A percentile compares a stretch with the other conserved stretches of the same genome.
Evolutionary conservation across 106 monocot species (phyloP).

Genomic region (Agapanthus africanus): DNA sequence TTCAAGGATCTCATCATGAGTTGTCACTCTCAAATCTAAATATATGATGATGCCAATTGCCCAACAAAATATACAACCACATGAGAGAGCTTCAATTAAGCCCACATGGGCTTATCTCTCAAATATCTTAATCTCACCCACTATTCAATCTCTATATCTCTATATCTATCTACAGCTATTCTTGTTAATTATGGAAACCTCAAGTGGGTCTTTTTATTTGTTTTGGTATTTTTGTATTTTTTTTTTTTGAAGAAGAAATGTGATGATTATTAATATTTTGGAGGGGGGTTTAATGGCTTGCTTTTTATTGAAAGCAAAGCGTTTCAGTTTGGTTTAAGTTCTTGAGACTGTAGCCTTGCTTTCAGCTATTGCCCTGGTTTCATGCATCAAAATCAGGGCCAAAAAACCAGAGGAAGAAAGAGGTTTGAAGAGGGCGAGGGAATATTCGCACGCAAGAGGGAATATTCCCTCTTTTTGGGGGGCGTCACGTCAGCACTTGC

Average conservation of each 20-base stretch:
- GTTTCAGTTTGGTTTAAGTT: slow-evolving; percentile 10
- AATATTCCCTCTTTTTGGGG: not conserved
- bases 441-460: not conserved
- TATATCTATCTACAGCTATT: not conserved
- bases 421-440: not conserved
- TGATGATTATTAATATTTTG: not conserved
- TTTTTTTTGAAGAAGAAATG: not conserved
- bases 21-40: slow-evolving; percentile 5
- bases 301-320: slow-evolving; percentile 47
- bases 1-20: not conserved
- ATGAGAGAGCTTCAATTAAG: not conserved
- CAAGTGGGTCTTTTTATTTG: not conserved
- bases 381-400: slow-evolving; percentile 34
- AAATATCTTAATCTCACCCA: not conserved
- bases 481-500: not conserved
- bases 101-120: not conserved
- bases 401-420: not conserved
- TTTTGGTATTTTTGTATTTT: not conserved
- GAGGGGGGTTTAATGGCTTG: slow-evolving; percentile 17
- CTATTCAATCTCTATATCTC: too few species aligned
- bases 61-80: not conserved
- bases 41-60: not conserved
- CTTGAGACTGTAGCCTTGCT: slow-evolving; percentile 8
- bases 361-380: slow-evolving; percentile 26
- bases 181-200: slow-evolving; percentile 2